These are phyloP conservation scores for Oryza australiensis DNA, from an alignment of 176 grass and related monocot species.

Conservation along the genomic window DNA sequence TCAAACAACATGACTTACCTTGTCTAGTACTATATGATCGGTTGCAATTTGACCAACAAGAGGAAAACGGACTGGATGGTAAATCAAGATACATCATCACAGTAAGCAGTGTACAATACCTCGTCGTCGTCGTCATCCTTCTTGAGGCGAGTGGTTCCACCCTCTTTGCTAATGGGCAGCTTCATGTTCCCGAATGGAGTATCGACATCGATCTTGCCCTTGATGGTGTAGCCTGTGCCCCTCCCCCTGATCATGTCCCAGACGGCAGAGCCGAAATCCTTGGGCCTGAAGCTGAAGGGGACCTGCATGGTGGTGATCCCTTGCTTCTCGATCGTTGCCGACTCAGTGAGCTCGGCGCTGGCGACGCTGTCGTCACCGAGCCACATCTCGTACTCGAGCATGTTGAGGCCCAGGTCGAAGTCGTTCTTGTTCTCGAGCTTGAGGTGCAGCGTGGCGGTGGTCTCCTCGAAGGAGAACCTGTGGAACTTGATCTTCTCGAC, in stretches of 20 bases:
- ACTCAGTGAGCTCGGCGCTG: slow-evolving; percentile 68
- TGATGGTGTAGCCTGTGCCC: slow-evolving; percentile 80
- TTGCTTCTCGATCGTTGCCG: slow-evolving; percentile 68
- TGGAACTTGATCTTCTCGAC: slow-evolving; percentile 93
- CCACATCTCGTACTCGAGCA: slow-evolving; percentile 88
- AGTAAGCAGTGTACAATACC: slow-evolving; percentile 38
- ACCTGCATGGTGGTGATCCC: slow-evolving; percentile 81
- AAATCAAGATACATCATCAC: neutral
- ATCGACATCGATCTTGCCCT: slow-evolving; percentile 88
- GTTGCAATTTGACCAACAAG: neutral
- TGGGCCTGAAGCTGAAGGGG: slow-evolving; percentile 81
- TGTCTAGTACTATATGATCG: neutral
- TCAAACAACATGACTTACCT: slow-evolving; percentile 8
- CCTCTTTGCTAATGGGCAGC: slow-evolving; percentile 82
- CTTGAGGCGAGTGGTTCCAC: slow-evolving; percentile 81
- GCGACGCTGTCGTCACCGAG: slow-evolving; percentile 75
- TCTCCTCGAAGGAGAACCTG: slow-evolving; percentile 89
- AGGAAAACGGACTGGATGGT: neutral
- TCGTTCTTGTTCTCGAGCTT: slow-evolving; percentile 99
- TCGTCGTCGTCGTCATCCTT: slow-evolving; percentile 58
- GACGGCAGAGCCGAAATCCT: slow-evolving; percentile 88
- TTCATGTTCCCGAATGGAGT: slow-evolving; percentile 95
- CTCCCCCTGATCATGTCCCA: slow-evolving; percentile 99
- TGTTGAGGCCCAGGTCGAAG: slow-evolving; percentile 78
- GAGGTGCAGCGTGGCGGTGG: slow-evolving; percentile 77